These are phyloP conservation scores for Saccharomycodes ludwigii DNA, from an alignment of 805 yeast genomes.

Conservation along the genomic window DNA sequence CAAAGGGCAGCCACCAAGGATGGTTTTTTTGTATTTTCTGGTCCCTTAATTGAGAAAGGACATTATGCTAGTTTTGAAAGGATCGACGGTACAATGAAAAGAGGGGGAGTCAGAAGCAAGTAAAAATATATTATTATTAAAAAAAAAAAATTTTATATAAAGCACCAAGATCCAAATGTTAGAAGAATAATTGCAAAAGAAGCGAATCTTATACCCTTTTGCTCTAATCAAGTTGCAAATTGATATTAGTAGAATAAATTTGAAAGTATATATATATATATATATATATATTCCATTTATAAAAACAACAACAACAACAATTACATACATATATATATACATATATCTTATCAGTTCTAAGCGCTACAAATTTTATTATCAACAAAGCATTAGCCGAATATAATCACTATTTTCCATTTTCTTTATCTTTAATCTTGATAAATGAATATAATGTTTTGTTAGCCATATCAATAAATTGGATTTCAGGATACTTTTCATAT, in stretches of 20 bases:
- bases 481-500: slow-evolving; percentile 12
- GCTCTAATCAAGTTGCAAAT: background rate
- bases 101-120: slow-evolving; percentile 24
- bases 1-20: slow-evolving; percentile 86
- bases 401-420: too few species aligned
- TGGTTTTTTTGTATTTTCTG: slow-evolving; percentile 92
- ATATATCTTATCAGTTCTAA: background rate
- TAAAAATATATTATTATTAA: slow-evolving; percentile 5
- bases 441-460: too few species aligned
- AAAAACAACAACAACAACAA: too few species aligned
- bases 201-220: too few species aligned
- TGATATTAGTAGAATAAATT: slow-evolving; percentile 2
- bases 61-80: slow-evolving; percentile 35
- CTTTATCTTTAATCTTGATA: too few species aligned
- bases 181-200: slow-evolving; percentile 19
- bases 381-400: too few species aligned
- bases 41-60: slow-evolving; percentile 65
- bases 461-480: slow-evolving; percentile 20
- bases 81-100: slow-evolving; percentile 31
- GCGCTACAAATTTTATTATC: too few species aligned
- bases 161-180: too few species aligned
- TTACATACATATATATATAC: background rate
- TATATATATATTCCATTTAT: too few species aligned
- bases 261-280: background rate
- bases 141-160: too few species aligned